phyloP scores from a whole-genome alignment of 2,329 filamentous ascomycete genomes.

The Penicillium frequentans region DNA sequence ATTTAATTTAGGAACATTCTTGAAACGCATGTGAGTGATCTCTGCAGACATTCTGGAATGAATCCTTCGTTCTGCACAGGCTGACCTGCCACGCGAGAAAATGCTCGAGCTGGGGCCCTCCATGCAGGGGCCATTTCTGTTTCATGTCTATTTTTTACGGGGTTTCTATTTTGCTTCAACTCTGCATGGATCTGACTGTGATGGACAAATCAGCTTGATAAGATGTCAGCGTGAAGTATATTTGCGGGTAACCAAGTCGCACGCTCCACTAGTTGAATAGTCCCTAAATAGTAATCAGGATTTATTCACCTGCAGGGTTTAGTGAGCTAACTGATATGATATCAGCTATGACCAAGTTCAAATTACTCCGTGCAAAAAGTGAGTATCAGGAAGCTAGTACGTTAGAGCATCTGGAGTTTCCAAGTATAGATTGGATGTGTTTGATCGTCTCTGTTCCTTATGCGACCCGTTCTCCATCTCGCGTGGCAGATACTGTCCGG shows the following conservation, averaged over 20 bases:
- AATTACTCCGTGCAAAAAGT: background rate
- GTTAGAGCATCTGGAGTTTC: background rate
- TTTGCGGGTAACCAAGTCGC: background rate
- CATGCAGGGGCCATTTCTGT: conserved; percentile 3
- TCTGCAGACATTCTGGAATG: conserved; percentile 9
- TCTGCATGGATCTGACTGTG: background rate
- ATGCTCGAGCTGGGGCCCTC: background rate
- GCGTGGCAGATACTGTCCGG: background rate
- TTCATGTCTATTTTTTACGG: conserved; percentile 3
- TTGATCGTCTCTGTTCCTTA: background rate
- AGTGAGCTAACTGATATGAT: background rate
- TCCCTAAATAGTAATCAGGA: background rate
- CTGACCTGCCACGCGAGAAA: background rate
- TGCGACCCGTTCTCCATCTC: conserved; percentile 1
- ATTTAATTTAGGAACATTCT: background rate
- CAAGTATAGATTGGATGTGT: background rate
- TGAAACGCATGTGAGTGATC: conserved; percentile 12
- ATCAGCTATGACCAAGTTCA: background rate
- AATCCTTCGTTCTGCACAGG: conserved; percentile 9
- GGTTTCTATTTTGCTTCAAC: background rate
- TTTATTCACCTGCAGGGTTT: background rate
- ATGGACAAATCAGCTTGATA: background rate
- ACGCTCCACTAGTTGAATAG: background rate
- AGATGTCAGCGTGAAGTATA: background rate
- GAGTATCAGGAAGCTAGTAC: background rate